Base-by-base conservation (phyloP, 768 basidiomycete species). In the Chalciporus pseudorubinellus region DNA sequence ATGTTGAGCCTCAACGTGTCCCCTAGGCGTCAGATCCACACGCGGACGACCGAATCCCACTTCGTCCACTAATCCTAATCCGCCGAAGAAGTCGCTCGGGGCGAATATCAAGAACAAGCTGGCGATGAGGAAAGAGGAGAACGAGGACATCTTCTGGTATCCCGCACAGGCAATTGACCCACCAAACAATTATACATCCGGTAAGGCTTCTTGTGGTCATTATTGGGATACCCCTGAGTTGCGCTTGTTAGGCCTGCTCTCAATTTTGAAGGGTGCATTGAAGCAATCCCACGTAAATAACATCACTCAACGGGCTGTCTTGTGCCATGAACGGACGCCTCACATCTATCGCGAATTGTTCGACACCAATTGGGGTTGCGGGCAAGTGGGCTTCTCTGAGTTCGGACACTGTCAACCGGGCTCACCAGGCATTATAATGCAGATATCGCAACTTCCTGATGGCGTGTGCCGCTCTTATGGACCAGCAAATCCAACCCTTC, bases 371-470 rank as follows among this genome's bases (percentile, higher is more conserved):
- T 93, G 89, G 89, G 89, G 89, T 13, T 88, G 87, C 58, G 87
- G 85, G 26, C 26, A 26, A 26, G 77, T 69, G 44, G 47, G 16
- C 52, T 51, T 29, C 14, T 31, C 9, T 38, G 41, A 43, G 39
- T 44, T 40, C 40, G 45, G 3, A 44, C 44, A 20, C 49, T 26
- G 59, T 42, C 33, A 39, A n/a, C 42, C 38, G 43, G 21, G 8
- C 44, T 40, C 33, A 57, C 49, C 41, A 9, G 19, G 10, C 8
- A n/a, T 45, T 16, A 13, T 24, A 13, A 31, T 31, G 29, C 52
- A 92, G 90, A 21, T 92, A 93, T 62, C 84, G 89, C 19, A 92
- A 91, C 64, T 92, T 86, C 59, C 58, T 89, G 56, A 92, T 93
- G 84, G 73, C 79, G 9, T 92, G 89, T 62, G 74, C 84, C 3